phyloP scores from a whole-genome alignment of 805 yeast species.

The Starmera dryadoides region DNA sequence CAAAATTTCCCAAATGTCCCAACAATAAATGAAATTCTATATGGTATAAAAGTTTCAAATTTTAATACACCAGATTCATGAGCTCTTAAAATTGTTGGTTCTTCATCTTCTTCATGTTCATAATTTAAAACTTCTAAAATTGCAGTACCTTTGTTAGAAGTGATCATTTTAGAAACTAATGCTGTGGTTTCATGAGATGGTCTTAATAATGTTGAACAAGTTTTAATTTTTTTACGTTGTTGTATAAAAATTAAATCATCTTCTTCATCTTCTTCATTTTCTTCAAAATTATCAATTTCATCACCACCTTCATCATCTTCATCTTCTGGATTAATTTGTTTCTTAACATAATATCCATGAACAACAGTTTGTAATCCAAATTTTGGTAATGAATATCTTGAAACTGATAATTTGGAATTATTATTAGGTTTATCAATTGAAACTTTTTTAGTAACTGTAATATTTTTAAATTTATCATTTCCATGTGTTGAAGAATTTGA shows the following conservation, averaged over 20 bases:
- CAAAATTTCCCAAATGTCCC: conserved; percentile 39
- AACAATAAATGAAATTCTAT: conserved; percentile 27
- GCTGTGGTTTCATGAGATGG: conserved; percentile 8
- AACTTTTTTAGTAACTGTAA: conserved; percentile 7
- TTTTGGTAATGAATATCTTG: conserved; percentile 49
- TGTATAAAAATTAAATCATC: conserved; percentile 24
- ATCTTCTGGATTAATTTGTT: conserved; percentile 17
- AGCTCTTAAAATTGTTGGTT: conserved; percentile 31
- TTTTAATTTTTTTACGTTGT: conserved; percentile 26
- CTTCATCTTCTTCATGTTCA: conserved; percentile 24
- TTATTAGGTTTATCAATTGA: conserved; percentile 3
- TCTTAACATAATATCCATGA: conserved; percentile 39
- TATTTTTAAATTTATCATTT: conserved; percentile 10
- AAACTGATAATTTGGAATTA: conserved; percentile 29
- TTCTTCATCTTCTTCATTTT: conserved; percentile 38
- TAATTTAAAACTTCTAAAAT: conserved; percentile 24
- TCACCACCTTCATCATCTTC: conserved; percentile 19
- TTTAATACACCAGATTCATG: conserved; percentile 24
- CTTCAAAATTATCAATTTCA: conserved; percentile 28
- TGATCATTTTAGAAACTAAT: conserved; percentile 20
- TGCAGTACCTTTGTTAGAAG: conserved; percentile 21
- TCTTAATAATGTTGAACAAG: conserved; percentile 17
- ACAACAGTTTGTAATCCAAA: conserved; percentile 60
- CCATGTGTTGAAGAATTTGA: conserved; percentile 18
- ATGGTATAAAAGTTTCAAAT: conserved; percentile 36